Base-by-base conservation (phyloP, 306 rosid species). In the Ormosia emarginata region DNA sequence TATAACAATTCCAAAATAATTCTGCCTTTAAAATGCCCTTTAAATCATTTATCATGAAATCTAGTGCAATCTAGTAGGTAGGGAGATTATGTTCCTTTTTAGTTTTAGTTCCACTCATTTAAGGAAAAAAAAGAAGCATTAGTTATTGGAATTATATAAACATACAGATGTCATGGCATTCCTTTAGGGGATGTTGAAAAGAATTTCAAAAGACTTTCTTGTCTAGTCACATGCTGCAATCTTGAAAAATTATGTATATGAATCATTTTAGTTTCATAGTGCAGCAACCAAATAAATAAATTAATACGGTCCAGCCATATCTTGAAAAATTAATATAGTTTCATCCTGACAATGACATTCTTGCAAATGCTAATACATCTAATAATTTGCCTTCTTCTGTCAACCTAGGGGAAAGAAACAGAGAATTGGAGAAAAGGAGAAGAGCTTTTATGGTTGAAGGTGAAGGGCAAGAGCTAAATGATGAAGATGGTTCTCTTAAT, bases 121-220 rank as follows among this genome's bases (percentile, higher is more conserved):
- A 67, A 80, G 67, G 75, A 62, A 43, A 50, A 49, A 79, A 79
- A n/a, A n/a, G n/a, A 79, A 82, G 65, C 43, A 67, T 80, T 88
- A 40, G 68, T 81, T 56, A 62, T 79, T 78, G 65, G 67, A 44
- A 39, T 65, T 82, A 32, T 86, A 41, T 78, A 93, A 95, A 84
- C 93, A 77, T 93, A 95, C 94, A 89, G 92, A 74, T 90, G 93
- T 73, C 97, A 91, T 71, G 95, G 91, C n/a, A 84, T 85, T 79
- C 87, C 86, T 17, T 69, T 89, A 74, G 91, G 64, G 53, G 86
- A 85, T 68, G 84, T 71, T 71, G 78, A 63, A 79, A 84, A 75
- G 55, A 79, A 46, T 5, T 46, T 30, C 50, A 81, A 67, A 71
- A 75, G 77, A 77, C 46, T 73, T 82, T 80, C 85, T 78, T 93